Percentiles rank a stretch among this genome's conserved stretches.
Conservation (phyloP, 73 alveolate genomes). For the Paramecium octaurelia region DNA sequence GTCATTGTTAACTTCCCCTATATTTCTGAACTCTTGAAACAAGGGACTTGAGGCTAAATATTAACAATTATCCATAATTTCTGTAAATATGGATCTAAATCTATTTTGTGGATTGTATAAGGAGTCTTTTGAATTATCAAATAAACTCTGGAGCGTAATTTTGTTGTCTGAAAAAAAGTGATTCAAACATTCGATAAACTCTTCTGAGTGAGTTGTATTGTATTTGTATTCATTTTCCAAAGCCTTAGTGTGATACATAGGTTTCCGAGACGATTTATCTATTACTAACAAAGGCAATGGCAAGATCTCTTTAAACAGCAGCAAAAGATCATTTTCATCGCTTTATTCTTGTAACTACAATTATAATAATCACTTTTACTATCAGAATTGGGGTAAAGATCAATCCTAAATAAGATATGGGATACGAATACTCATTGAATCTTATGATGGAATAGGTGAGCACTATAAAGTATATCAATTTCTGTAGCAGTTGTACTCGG, state of each 20-base stretch:
- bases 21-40: background rate
- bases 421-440: background rate
- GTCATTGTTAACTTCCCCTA: background rate
- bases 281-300: background rate
- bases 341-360: background rate
- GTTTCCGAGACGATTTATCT: background rate
- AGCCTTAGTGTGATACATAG: background rate
- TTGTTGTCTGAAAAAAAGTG: background rate
- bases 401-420: background rate
- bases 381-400: background rate
- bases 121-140: background rate
- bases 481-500: background rate
- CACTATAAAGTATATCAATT: background rate
- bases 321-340: background rate
- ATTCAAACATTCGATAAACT: slow-evolving; percentile 5
- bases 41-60: background rate
- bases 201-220: background rate
- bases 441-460: background rate
- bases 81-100: background rate
- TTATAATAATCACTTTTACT: background rate
- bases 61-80: slow-evolving; percentile 3
- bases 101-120: background rate
- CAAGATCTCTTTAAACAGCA: background rate
- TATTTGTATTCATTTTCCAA: slow-evolving; percentile 32
- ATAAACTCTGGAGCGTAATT: background rate